Evolutionary conservation across 768 basidiomycete genomes (phyloP).

Genomic region (Neoboletus brunneissimus): DNA sequence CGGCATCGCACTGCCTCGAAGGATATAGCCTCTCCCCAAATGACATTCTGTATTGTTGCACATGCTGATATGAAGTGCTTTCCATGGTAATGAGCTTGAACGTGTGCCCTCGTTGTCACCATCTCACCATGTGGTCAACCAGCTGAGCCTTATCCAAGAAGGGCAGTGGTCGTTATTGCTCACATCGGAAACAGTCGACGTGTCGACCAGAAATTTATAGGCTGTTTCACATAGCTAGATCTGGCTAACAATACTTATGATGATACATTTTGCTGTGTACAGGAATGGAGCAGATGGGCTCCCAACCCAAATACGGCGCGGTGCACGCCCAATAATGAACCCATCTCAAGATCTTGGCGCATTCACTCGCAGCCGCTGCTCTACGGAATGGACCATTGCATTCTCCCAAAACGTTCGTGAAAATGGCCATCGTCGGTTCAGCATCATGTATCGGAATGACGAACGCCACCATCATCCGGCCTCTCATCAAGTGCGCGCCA

Average conservation of each 20-base stretch:
- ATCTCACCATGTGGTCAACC: background rate
- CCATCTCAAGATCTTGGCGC: background rate
- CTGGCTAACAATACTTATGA: background rate
- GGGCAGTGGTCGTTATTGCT: too few species aligned
- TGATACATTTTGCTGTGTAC: background rate
- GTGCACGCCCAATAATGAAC: background rate
- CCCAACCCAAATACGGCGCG: background rate
- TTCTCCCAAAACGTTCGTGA: too few species aligned
- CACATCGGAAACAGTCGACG: background rate
- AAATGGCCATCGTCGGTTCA: too few species aligned
- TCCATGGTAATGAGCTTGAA: background rate
- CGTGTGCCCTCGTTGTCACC: background rate
- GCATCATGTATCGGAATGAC: background rate
- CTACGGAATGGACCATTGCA: too few species aligned
- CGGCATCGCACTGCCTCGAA: background rate
- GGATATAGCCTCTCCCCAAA: conserved; percentile 10
- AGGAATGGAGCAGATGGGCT: background rate
- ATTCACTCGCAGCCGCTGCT: background rate
- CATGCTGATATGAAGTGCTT: conserved; percentile 1
- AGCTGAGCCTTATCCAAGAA: background rate
- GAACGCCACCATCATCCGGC: background rate
- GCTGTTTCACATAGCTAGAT: background rate
- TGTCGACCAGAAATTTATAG: background rate
- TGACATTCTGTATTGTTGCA: background rate
- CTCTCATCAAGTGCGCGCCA: background rate